Base-by-base conservation (phyloP, 192 early-diverging fungal species). In the Rhizoclosmatium globosum region DNA sequence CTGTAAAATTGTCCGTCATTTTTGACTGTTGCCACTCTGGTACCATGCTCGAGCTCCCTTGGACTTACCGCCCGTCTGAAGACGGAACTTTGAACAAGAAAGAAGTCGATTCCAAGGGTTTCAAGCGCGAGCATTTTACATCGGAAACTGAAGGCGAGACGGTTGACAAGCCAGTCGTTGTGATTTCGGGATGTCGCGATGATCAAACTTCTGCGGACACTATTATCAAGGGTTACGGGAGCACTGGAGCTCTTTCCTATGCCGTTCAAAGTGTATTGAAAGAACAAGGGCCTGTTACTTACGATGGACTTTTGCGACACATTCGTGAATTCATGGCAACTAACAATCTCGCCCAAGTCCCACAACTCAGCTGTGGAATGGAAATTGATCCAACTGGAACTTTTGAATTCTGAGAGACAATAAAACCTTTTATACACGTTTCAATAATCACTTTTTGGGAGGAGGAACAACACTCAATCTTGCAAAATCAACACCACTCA, bases 171-270 rank as follows among this genome's bases (percentile, higher is more conserved):
- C n/a, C 6, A 4, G 89, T 92, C 31, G 81, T 90, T 64, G 85
- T 88, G 83, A 88, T 92, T 75, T 89, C 86, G 50, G 83, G 88
- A 9, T 91, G 91, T 77, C 88, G 87, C 0, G 89, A 91, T 62
- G 85, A 89, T 83, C 90, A 91, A 79, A 90, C 86, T 41, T 88
- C 84, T 9, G 84, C 92, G 47, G 84, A 91, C 74, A 76, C 74
- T 44, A 38, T n/a, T 69, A 47, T 67, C 15, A 65, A 76, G 39
- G 74, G 74, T 3, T 64, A 67, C 31, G 73, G 77, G 45, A 64
- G 47, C 60, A 78, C 77, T 44, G 77, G 77, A 6, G 77, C 77
- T 11, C 23, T 78, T 3, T 56, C 47, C 3, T 76, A 78, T 44
- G 60, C 77, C 6, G 46, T 78, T 23, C 13, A 42, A 71, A 6